Evolutionary conservation across 2,329 filamentous ascomycete genomes (phyloP), one percentile per base, ranked within the genome.

Genomic region (Verruconis gallopava): DNA sequence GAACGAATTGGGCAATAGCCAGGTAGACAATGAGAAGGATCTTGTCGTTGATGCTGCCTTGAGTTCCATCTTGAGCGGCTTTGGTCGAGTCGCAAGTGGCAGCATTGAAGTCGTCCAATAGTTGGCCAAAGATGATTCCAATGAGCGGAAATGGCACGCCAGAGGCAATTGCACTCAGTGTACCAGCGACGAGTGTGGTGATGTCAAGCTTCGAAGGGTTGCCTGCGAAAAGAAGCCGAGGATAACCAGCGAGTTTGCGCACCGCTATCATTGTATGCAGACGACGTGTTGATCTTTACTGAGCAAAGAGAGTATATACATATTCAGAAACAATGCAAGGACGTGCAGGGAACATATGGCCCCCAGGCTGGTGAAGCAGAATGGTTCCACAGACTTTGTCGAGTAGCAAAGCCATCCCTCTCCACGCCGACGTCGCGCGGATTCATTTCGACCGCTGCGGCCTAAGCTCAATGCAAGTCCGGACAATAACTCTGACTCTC

Each of bases 111-210:
- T 73, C 64, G 52, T 80, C 73, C 47, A 80, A 65, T 4, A 80
- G 68, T 55, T 77, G 63, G 43, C 76, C 74, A 49, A 80, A 80
- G 41, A 80, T 62, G 46, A 80, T 73, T 40, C 72, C 75, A 51
- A 79, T 71, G 15, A 80, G 60, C 12, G 76, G 76, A 44, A 79
- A 76, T 0, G 76, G 75, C 3, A 75, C 65, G 37, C 75, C 76
- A n/a, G 75, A 69, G 19, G 66, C 72, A 35, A 72, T 69, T 41
- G 73, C 68, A 42, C 63, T 61, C 19, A 69, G 36, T 43, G 55
- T 48, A 38, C 66, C 68, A 38, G 55, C 51, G 37, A 61, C 44
- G 21, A 69, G 50, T 36, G 47, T 54, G 48, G 58, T 54, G 13
- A 61, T 12, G 20, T 48, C 46, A 28, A 44, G 19, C 17, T 42